A percentile compares a stretch with the other conserved stretches of the same genome.
These are phyloP conservation scores for Annulohypoxylon maeteangense DNA, from an alignment of 495 filamentous ascomycete genomes.

Conservation along the genomic window DNA sequence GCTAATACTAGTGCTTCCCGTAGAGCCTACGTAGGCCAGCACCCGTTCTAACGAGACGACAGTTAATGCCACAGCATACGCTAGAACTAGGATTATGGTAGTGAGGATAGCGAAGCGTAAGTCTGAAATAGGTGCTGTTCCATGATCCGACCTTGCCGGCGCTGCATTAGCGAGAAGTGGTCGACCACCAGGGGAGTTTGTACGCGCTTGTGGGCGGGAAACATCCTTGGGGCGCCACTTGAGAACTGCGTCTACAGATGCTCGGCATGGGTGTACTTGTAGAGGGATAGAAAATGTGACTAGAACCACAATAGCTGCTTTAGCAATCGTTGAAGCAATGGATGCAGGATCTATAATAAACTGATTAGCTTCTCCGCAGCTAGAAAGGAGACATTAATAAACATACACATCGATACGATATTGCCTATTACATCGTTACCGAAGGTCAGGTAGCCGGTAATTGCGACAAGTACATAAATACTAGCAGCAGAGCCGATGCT, in stretches of 20 bases:
- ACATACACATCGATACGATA: conserved; percentile 87
- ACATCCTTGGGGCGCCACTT: conserved; percentile 79
- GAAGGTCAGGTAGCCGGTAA: conserved; percentile 95
- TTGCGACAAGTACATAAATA: conserved; percentile 89
- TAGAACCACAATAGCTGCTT: conserved; percentile 93
- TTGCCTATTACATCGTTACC: conserved; percentile 88
- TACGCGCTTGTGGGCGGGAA: conserved; percentile 43
- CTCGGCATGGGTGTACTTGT: conserved; percentile 93
- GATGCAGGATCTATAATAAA: conserved; percentile 70
- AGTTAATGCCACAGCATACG: conserved; percentile 87
- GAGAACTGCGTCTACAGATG: conserved; percentile 89
- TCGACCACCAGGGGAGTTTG: conserved; percentile 52
- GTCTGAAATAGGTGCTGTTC: conserved; percentile 75
- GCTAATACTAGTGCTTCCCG: conserved; percentile 91
- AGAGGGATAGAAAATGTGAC: conserved; percentile 98
- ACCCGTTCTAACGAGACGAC: conserved; percentile 90
- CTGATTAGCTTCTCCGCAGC: conserved; percentile 14
- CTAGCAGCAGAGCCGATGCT: conserved; percentile 84
- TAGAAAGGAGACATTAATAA: not conserved
- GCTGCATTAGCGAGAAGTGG: conserved; percentile 53
- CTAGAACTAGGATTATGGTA: conserved; percentile 81
- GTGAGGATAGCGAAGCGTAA: conserved; percentile 90
- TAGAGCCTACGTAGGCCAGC: conserved; percentile 93
- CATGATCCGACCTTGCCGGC: conserved; percentile 52
- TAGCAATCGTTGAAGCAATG: conserved; percentile 86